Evolutionary conservation across 352 stramenopile genomes (phyloP), one percentile per base, ranked within the genome.

Genomic region (Salisapilia sapeloensis): DNA sequence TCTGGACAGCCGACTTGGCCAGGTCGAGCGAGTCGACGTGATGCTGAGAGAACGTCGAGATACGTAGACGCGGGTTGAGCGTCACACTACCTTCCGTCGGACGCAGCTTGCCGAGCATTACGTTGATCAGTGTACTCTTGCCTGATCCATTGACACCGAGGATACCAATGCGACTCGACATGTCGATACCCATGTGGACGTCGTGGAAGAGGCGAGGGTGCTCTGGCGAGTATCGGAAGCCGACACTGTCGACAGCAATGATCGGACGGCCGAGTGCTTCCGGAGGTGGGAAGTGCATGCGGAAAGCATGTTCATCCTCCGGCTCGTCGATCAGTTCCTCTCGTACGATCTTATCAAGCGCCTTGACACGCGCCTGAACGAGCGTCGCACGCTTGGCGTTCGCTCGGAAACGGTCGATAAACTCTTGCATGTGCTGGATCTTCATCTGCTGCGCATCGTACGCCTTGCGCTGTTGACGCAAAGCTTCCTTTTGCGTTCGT

Each of bases 131-230:
- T 19, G 93, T 98, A 21, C 61, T 92, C 60, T 98, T 98, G 21
- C 87, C 89, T 17, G 83, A 92, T 21, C 84, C 87, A 40, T 96
- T 96, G 24, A 92, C 74, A 36, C 82, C 82, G 6, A 95, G 41
- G 45, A 90, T 95, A 46, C 87, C 90, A 53, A 98, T 96, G 31
- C 85, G 71, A 16, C 76, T 96, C 24, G 83, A 67, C 40, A 97
- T 75, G 54, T 97, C 91, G n/a, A 98, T 81, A 26, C 92, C 91
- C 72, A 98, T 97, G 60, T 98, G 93, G 8, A 97, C 90, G 33
- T 90, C 66, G 28, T 64, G 50, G 44, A 89, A 89, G 18, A 90
- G 48, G 34, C 78, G 40, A 14, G 67, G 63, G 4, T 51, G 55
- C 33, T 75, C 42, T 2, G 62, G 46, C 17, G 44, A 51, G 49